A percentile compares a stretch with the other conserved stretches of the same genome.
Evolutionary conservation across 1,139 yeast genomes (phyloP).

Genomic region (Candida sanyaensis): DNA sequence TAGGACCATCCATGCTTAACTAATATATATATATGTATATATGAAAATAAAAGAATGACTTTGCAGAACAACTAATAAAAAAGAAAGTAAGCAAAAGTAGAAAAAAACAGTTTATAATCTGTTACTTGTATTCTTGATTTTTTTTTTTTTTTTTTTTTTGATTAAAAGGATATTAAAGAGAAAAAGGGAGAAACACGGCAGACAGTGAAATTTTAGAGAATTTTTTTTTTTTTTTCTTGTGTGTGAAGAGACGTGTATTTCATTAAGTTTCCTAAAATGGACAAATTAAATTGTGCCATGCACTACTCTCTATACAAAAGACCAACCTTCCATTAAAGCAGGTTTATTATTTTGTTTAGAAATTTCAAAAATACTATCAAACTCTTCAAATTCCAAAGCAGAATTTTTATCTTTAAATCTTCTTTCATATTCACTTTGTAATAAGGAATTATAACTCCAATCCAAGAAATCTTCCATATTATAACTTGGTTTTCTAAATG

Average conservation of each 20-base stretch:
- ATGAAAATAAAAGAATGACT: too few relatives aligned
- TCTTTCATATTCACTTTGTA: constrained; percentile 75
- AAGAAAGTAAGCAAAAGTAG: too few relatives aligned
- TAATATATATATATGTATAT: neutral
- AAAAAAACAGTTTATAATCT: too few relatives aligned
- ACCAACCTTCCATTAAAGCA: constrained; percentile 29
- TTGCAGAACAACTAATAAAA: too few relatives aligned
- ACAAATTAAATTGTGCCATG: constrained; percentile 16
- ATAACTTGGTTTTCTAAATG: constrained; percentile 83
- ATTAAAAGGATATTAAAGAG: too few relatives aligned
- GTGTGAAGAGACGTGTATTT: constrained; percentile 27
- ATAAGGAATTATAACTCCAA: constrained; percentile 77
- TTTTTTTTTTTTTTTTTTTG: too few relatives aligned
- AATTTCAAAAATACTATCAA: constrained; percentile 40
- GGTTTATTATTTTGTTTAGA: constrained; percentile 4
- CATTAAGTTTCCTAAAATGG: constrained; percentile 33
- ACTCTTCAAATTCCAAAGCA: constrained; percentile 76
- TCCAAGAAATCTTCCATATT: constrained; percentile 92
- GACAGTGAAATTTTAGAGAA: too few relatives aligned
- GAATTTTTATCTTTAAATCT: constrained; percentile 72
- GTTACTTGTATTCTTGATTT: too few relatives aligned
- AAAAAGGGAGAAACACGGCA: neutral
- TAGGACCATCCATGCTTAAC: constrained; percentile 2
- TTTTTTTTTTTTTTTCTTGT: neutral
- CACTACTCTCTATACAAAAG: constrained; percentile 12